Evolutionary conservation across 352 stramenopile genomes (phyloP), one percentile per base, ranked within the genome.

Genomic region (Bremia lactucae): DNA sequence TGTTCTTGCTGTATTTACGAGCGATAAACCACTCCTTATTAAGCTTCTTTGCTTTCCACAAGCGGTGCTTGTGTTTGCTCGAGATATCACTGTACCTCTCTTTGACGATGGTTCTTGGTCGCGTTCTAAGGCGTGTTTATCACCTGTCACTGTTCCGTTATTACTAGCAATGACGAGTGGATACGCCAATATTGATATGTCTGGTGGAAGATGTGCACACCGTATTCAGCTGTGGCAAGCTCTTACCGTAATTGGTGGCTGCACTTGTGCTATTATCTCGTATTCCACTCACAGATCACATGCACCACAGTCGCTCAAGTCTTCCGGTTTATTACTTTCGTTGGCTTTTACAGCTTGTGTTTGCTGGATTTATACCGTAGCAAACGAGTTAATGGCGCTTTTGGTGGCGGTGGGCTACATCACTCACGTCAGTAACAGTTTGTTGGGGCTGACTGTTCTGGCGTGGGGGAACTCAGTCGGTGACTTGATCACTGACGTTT

Each of bases 351-450:
- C 71, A 8, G 79, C 89, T 11, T 95, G 81, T 46, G 82, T 96
- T 10, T 75, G 75, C 34, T 96, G 87, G 89, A 96, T 96, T 52
- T 96, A 95, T 57, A 61, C 77, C 2, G 63, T 96, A 24, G 85
- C 87, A 4, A 83, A 70, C 26, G 86, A 96, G 36, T 46, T 96
- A 0, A 75, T 96, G 43, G 75, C 71, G 9, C 45, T 94, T 18
- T 58, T 96, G 7, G 62, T 87, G 22, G 70, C 79, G 0, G 59
- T 87, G 21, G 80, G 80, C 9, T 64, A 69, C 18, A 87, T 89
- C 42, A 90, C 77, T 11, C 72, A 79, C 22, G 65, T 68, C 6
- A 82, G 73, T 45, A 86, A 82, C 42, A 89, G 72, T 34, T 52
- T 92, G 16, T 46, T 92, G 8, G 78, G 77, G 1, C 47, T 92